Evolutionary conservation across 2,329 filamentous ascomycete species (phyloP).

Genomic region (Cercospora zeina): DNA sequence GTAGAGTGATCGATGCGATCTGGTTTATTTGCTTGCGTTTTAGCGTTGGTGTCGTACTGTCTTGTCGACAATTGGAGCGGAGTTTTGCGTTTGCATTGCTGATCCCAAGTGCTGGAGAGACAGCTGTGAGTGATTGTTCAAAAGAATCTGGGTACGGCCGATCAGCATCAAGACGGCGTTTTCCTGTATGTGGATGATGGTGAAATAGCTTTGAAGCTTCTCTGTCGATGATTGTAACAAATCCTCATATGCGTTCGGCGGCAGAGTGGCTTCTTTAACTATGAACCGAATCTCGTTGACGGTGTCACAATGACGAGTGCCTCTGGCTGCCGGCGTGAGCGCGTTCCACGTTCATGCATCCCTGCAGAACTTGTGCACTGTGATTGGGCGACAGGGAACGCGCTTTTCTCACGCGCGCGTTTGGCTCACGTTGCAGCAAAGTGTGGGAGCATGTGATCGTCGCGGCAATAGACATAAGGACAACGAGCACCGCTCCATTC

Average conservation of each 20-base stretch:
- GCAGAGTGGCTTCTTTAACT: not conserved
- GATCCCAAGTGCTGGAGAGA: slow-evolving; percentile 20
- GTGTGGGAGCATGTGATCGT: slow-evolving; percentile 4
- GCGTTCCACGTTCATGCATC: slow-evolving; percentile 6
- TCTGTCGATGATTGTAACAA: not conserved
- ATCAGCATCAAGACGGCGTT: not conserved
- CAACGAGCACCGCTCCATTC: not conserved
- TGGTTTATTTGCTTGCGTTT: slow-evolving; percentile 16
- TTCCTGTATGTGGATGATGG: not conserved
- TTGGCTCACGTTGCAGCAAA: slow-evolving; percentile 2
- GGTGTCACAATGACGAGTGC: not conserved
- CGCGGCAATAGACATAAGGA: not conserved
- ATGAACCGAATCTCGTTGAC: not conserved
- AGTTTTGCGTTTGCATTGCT: slow-evolving; percentile 4
- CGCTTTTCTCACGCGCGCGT: slow-evolving; percentile 11
- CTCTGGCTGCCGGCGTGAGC: not conserved
- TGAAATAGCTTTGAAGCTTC: slow-evolving; percentile 1
- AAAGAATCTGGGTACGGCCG: slow-evolving; percentile 2
- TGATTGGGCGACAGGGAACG: not conserved
- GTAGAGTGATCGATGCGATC: not conserved
- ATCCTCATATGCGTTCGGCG: not conserved
- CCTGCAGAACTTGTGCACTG: not conserved
- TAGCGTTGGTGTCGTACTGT: slow-evolving; percentile 9
- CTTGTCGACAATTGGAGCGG: not conserved
- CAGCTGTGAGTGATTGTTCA: slow-evolving; percentile 12